Percentiles rank a stretch among this genome's conserved stretches.
Conservation (phyloP, 2,329 filamentous ascomycete genomes). For the Colletotrichum shisoi region DNA sequence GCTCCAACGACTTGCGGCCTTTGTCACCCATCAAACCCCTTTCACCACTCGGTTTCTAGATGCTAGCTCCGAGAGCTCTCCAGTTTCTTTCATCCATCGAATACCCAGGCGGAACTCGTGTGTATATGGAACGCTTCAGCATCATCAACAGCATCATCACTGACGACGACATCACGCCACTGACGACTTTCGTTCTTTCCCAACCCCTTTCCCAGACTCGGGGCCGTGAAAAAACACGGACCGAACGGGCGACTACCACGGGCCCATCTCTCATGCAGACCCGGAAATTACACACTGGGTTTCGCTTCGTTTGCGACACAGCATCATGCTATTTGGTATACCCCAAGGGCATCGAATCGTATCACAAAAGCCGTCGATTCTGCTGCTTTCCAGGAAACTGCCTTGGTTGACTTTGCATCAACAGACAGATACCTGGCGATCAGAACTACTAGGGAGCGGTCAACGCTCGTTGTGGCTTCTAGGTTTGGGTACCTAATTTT, state of each 20-base stretch:
- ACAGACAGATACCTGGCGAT: slow-evolving; percentile 14
- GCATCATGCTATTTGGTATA: slow-evolving; percentile 39
- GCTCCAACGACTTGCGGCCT: slow-evolving; percentile 59
- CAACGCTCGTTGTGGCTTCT: slow-evolving; percentile 11
- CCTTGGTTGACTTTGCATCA: slow-evolving; percentile 27
- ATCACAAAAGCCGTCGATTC: slow-evolving; percentile 40
- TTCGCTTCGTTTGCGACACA: slow-evolving; percentile 34
- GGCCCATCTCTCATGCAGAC: neutral
- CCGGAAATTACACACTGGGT: slow-evolving; percentile 12
- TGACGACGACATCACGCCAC: slow-evolving; percentile 50
- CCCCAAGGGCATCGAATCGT: slow-evolving; percentile 37
- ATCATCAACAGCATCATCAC: slow-evolving; percentile 36
- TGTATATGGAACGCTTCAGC: slow-evolving; percentile 31
- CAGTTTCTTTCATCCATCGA: slow-evolving; percentile 38
- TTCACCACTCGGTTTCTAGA: slow-evolving; percentile 67
- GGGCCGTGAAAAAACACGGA: neutral
- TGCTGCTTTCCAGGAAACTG: slow-evolving; percentile 36
- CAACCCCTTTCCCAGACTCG: slow-evolving; percentile 10
- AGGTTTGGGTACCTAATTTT: slow-evolving; percentile 36
- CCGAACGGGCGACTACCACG: neutral
- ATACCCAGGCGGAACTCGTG: slow-evolving; percentile 38
- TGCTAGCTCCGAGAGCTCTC: slow-evolving; percentile 21
- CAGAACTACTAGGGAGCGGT: neutral
- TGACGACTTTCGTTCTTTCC: slow-evolving; percentile 44
- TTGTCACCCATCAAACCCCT: slow-evolving; percentile 72